Evolutionary conservation across 148 eudicot species (phyloP).

Genomic region (Chenopodium album): DNA sequence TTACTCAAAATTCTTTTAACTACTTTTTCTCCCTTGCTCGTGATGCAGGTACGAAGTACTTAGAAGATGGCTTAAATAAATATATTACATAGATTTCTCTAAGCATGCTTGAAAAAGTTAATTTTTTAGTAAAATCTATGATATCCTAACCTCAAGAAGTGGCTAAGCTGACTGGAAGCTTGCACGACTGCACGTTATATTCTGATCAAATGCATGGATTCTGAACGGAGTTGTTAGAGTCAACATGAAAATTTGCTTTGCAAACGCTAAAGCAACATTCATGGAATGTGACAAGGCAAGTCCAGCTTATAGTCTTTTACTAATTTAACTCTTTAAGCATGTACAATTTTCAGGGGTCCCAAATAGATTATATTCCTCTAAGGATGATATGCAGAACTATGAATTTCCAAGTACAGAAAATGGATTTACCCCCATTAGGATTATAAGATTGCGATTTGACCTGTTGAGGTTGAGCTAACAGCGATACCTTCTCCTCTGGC

Average conservation of each 20-base stretch:
- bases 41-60: slow-evolving; percentile 22
- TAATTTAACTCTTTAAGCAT: neutral
- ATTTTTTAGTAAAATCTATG: neutral
- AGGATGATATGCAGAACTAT: slow-evolving; percentile 8
- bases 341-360: slow-evolving; percentile 18
- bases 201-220: neutral
- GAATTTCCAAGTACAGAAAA: slow-evolving; percentile 13
- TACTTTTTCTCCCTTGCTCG: neutral
- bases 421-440: slow-evolving; percentile 11
- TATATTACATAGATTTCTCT: neutral
- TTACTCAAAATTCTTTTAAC: neutral
- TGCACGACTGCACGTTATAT: neutral
- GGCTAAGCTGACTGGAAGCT: neutral
- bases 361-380: slow-evolving; percentile 25
- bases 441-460: neutral
- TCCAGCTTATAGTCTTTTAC: slow-evolving; percentile 1
- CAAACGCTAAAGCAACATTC: slow-evolving; percentile 1
- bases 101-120: neutral
- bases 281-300: slow-evolving; percentile 22
- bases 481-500: neutral
- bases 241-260: slow-evolving; percentile 14
- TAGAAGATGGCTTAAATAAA: neutral
- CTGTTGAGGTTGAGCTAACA: neutral
- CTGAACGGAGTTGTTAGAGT: slow-evolving; percentile 5
- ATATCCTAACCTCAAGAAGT: neutral